Evolutionary conservation across 2,329 filamentous ascomycete species (phyloP).

Genomic region (Arthroderma sp.): DNA sequence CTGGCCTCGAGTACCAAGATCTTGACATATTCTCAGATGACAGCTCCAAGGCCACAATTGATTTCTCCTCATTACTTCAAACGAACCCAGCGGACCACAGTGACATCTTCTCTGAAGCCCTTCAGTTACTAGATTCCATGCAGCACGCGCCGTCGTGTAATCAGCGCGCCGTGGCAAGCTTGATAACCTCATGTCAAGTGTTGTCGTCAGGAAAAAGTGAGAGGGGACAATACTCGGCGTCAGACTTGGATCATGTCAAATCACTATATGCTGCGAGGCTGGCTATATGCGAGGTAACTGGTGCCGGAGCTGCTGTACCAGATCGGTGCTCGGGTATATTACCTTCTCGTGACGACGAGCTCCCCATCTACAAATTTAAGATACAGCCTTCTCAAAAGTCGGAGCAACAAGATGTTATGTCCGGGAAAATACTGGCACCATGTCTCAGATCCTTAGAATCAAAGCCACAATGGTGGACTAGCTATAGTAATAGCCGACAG

Average conservation of each 20-base stretch:
- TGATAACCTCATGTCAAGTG: conserved; percentile 44
- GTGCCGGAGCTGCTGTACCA: conserved; percentile 41
- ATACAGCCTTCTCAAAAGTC: conserved; percentile 17
- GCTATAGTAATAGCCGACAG: conserved; percentile 51
- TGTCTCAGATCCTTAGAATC: conserved; percentile 46
- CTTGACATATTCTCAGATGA: background rate
- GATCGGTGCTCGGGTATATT: conserved; percentile 40
- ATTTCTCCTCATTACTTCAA: conserved; percentile 22
- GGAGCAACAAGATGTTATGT: conserved; percentile 7
- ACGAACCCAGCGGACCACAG: conserved; percentile 19
- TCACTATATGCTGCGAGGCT: conserved; percentile 51
- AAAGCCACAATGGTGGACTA: conserved; percentile 50
- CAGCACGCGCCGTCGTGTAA: conserved; percentile 41
- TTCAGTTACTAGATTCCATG: conserved; percentile 35
- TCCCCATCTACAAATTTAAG: background rate
- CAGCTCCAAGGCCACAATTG: conserved; percentile 14
- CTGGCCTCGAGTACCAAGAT: background rate
- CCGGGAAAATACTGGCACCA: conserved; percentile 28
- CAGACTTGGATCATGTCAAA: conserved; percentile 35
- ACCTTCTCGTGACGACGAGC: conserved; percentile 19
- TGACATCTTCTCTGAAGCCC: conserved; percentile 31
- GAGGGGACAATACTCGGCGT: conserved; percentile 18
- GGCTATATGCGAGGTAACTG: conserved; percentile 50
- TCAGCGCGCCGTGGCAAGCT: conserved; percentile 39
- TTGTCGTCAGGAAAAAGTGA: conserved; percentile 29